Evolutionary conservation across 2,329 filamentous ascomycete genomes (phyloP).

Genomic region (Curvularia verruculosa): DNA sequence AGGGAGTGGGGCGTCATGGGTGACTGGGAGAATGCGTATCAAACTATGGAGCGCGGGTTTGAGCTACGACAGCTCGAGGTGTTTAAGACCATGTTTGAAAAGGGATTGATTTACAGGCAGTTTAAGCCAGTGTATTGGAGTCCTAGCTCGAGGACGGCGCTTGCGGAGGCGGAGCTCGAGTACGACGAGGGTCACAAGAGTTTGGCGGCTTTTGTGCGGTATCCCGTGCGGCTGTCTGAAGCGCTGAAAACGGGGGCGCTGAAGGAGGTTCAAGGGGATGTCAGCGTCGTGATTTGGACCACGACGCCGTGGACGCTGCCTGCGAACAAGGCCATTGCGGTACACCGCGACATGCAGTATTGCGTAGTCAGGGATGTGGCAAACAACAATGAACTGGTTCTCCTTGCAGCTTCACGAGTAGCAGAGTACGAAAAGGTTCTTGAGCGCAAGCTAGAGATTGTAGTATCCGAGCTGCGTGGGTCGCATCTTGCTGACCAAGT

Average conservation of each 20-base stretch:
- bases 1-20: conserved; percentile 77
- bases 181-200: conserved; percentile 78
- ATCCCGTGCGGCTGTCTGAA: conserved; percentile 65
- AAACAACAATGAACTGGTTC: conserved; percentile 60
- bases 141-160: conserved; percentile 75
- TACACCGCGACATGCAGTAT: conserved; percentile 78
- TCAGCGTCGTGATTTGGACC: conserved; percentile 95
- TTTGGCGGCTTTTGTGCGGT: conserved; percentile 77
- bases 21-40: conserved; percentile 78
- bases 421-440: conserved; percentile 54
- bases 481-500: conserved; percentile 66
- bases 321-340: conserved; percentile 86
- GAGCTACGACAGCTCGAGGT: conserved; percentile 76
- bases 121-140: conserved; percentile 90
- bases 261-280: conserved; percentile 17
- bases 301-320: conserved; percentile 98
- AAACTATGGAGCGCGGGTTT: conserved; percentile 77
- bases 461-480: conserved; percentile 66
- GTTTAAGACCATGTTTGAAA: conserved; percentile 75
- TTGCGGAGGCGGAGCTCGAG: conserved; percentile 84
- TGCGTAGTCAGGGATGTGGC: conserved; percentile 61
- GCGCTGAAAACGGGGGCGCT: conserved; percentile 51
- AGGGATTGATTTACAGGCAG: conserved; percentile 73
- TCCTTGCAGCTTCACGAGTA: conserved; percentile 75
- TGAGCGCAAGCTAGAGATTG: conserved; percentile 51